Evolutionary conservation across 2,329 filamentous ascomycete species (phyloP), one percentile per base, ranked within the genome.

Genomic region (Calonectria naviculata): DNA sequence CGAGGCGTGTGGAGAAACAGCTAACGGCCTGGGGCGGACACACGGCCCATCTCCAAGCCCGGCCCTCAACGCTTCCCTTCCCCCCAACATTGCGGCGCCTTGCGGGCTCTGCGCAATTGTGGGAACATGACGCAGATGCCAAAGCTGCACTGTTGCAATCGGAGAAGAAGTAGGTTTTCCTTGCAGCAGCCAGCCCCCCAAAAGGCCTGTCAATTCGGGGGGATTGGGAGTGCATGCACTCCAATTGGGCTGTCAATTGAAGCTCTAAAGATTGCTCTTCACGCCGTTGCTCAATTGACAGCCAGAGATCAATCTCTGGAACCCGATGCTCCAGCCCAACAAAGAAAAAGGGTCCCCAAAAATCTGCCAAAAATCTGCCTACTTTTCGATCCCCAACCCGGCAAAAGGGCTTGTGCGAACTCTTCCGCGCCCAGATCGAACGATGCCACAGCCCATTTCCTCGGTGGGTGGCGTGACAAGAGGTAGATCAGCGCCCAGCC

Each of bases 391-490:
- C 56, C 56, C 52, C 65, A 67, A 67, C 38, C 65, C 65, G 31
- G 26, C 52, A 17, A n/a, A 60, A 67, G 24, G 58, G 52, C 65
- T 42, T 34, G 31, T 61, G 58, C 52, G 41, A 67, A 67, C 54
- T 61, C 64, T 38, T 41, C 15, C 52, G 36, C 52, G n/a, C 49
- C 49, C 52, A 61, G 41, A 60, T 67, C 52, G 52, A 67, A 52
- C 41, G 21, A 67, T 61, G 29, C 42, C 52, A 49, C 12, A 24
- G 54, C 42, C 42, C 64, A 66, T 66, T 66, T 60, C 26, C 21
- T 54, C 42, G 31, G 41, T 31, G 28, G 47, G 47, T 66, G 52
- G 58, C 31, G 36, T 67, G 49, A 67, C 44, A 44, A 41, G 44
- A 61, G 56, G 56, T 41, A 61, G 56, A 58, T 58, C 52, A 38